Conservation (phyloP, 108 stramenopile genomes). For the Epithemia pelagica region DNA sequence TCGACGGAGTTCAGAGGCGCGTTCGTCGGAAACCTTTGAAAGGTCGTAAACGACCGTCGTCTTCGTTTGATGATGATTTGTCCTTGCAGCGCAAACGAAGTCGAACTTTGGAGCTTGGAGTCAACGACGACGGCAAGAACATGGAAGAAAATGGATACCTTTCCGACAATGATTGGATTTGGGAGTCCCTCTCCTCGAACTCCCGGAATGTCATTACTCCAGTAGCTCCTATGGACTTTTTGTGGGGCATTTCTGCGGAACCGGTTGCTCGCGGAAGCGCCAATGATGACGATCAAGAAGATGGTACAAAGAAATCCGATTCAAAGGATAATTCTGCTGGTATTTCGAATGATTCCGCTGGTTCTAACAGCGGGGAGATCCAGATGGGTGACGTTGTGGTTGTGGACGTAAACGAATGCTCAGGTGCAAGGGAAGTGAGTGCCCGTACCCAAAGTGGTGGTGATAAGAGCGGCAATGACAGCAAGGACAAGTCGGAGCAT, state of each 20-base stretch:
- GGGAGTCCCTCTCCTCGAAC: neutral
- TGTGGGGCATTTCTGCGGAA: conserved; percentile 16
- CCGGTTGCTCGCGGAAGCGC: neutral
- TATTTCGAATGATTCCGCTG: neutral
- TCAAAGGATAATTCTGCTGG: neutral
- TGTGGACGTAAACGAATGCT: neutral
- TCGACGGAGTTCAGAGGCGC: neutral
- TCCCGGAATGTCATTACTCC: conserved; percentile 1
- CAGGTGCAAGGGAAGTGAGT: neutral
- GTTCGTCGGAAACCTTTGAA: neutral
- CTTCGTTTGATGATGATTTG: neutral
- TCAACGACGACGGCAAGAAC: conserved; percentile 10
- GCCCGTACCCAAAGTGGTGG: neutral
- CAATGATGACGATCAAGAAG: neutral
- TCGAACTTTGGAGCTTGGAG: neutral
- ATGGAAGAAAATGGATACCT: conserved; percentile 27
- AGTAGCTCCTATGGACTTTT: conserved; percentile 1
- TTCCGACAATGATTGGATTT: conserved; percentile 37
- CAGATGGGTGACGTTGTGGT: neutral
- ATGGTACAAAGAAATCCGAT: no score
- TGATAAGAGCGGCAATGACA: neutral
- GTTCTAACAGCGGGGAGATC: neutral
- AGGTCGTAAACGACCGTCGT: neutral
- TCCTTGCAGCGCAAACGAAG: neutral
- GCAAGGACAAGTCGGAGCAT: neutral